phyloP scores from a whole-genome alignment of 2,329 filamentous ascomycete species.

The Fusarium lyarnte region DNA sequence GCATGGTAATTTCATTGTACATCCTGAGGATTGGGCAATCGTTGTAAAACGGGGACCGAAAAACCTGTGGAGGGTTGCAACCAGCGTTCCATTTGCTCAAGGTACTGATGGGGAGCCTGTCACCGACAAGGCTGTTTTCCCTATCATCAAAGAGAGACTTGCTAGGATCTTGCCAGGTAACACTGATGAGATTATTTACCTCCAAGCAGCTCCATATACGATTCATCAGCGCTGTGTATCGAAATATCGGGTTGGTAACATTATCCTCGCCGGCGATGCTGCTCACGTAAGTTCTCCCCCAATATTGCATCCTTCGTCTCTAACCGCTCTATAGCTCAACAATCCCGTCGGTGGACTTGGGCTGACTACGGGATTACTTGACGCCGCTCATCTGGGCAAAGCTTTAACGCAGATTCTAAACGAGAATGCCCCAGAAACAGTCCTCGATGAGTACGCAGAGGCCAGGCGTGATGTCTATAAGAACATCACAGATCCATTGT shows the following conservation, averaged over 20 bases:
- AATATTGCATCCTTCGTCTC: accelerated
- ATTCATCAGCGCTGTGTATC: background rate
- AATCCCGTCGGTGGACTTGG: background rate
- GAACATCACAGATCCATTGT: background rate
- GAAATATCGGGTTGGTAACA: background rate
- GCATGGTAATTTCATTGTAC: background rate
- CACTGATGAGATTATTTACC: background rate
- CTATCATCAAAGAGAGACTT: background rate
- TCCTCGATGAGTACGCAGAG: background rate
- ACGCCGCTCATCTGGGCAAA: background rate
- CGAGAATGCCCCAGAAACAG: background rate
- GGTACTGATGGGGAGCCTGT: background rate
- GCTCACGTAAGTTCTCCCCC: background rate
- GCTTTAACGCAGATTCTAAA: accelerated
- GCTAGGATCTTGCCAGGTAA: background rate
- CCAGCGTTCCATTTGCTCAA: background rate
- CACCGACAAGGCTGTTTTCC: background rate
- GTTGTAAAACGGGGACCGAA: background rate
- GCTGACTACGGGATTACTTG: background rate
- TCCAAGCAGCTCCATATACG: background rate
- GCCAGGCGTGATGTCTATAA: background rate
- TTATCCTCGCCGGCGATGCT: background rate
- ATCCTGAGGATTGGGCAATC: background rate
- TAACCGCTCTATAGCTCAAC: background rate
- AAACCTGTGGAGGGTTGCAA: background rate